Conservation (phyloP, 441 rosid genomes). For the Populus hybrid region DNA sequence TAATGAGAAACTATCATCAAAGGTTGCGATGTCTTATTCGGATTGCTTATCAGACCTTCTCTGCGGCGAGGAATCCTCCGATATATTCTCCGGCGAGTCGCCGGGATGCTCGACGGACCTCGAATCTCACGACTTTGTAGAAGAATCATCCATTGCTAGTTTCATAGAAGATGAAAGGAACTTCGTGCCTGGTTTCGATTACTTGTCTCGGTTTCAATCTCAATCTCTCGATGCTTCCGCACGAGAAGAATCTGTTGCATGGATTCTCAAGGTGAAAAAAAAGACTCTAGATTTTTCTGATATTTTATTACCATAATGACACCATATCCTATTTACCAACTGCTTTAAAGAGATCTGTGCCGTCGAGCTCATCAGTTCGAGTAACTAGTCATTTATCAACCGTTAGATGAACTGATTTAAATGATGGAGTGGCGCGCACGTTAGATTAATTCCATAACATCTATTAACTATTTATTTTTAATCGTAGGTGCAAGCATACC, state of each 20-base stretch:
- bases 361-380: background rate
- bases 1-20: constrained; percentile 33
- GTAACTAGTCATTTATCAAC: background rate
- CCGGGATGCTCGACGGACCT: constrained; percentile 66
- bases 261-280: constrained; percentile 78
- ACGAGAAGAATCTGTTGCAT: constrained; percentile 81
- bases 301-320: constrained; percentile 14
- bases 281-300: background rate
- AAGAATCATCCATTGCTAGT: constrained; percentile 69
- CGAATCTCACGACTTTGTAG: constrained; percentile 40
- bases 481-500: constrained; percentile 61
- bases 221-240: constrained; percentile 76
- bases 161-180: constrained; percentile 66
- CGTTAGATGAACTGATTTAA: constrained; percentile 5
- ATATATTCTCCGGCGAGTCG: constrained; percentile 57
- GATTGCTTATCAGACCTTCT: constrained; percentile 59
- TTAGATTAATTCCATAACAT: background rate
- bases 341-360: constrained; percentile 21
- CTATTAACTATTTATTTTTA: background rate
- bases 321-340: background rate
- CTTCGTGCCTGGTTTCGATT: constrained; percentile 88
- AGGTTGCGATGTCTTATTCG: constrained; percentile 48
- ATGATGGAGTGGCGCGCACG: background rate
- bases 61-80: constrained; percentile 68
- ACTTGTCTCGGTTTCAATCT: constrained; percentile 67